phyloP scores from a whole-genome alignment of 83 land plant species.

The Isoetes engelmannii region DNA sequence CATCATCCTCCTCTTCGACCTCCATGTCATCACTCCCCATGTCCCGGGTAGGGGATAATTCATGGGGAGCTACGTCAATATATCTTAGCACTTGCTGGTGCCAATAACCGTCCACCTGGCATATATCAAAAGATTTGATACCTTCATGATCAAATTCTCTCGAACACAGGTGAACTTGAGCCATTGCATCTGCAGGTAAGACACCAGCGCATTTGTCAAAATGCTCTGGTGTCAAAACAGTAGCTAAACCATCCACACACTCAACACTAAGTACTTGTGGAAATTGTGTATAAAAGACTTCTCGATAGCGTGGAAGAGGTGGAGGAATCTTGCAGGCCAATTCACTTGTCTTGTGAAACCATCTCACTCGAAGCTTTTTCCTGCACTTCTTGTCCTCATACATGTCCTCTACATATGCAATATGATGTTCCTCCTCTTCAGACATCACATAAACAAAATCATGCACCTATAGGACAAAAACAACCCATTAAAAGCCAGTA shows the following conservation, averaged over 20 bases:
- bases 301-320: slow-evolving; percentile 47
- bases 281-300: slow-evolving; percentile 64
- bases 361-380: slow-evolving; percentile 70
- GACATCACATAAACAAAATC: slow-evolving; percentile 71
- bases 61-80: slow-evolving; percentile 22
- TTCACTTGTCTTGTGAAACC: slow-evolving; percentile 80
- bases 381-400: slow-evolving; percentile 71
- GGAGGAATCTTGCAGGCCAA: slow-evolving; percentile 48
- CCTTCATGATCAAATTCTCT: slow-evolving; percentile 56
- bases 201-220: slow-evolving; percentile 41
- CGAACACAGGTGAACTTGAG: slow-evolving; percentile 47
- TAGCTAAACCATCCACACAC: slow-evolving; percentile 75
- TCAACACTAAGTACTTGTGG: slow-evolving; percentile 77
- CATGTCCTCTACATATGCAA: slow-evolving; percentile 82
- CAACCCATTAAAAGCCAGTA: too few relatives aligned
- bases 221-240: slow-evolving; percentile 58
- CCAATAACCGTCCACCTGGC: slow-evolving; percentile 57
- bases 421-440: slow-evolving; percentile 51
- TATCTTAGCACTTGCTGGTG: slow-evolving; percentile 42
- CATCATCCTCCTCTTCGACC: slow-evolving; percentile 41
- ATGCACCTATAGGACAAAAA: slow-evolving; percentile 48
- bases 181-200: slow-evolving; percentile 22
- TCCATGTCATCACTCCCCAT: slow-evolving; percentile 9
- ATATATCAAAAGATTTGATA: slow-evolving; percentile 48
- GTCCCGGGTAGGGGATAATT: slow-evolving; percentile 13